phyloP scores from a whole-genome alignment of 2,329 filamentous ascomycete species.

The Endocalyx cinctus region DNA sequence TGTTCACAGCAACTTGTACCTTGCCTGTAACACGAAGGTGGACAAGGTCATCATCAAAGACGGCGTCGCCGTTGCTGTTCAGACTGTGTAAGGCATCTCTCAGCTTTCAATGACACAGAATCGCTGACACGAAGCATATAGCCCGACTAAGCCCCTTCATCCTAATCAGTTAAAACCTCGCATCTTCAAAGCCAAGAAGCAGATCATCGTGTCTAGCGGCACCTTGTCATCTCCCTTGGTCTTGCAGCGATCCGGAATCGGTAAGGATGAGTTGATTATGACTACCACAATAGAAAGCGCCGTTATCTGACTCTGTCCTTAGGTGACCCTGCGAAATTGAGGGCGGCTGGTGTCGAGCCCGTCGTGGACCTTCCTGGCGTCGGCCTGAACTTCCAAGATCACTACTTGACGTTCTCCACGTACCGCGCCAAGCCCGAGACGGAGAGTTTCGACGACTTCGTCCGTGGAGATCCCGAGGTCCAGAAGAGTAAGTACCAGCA shows the following conservation, averaged over 20 bases:
- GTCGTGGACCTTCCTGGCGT: constrained; percentile 69
- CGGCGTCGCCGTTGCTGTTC: constrained; percentile 66
- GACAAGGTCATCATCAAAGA: constrained; percentile 73
- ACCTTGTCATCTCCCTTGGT: constrained; percentile 71
- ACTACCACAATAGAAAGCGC: neutral
- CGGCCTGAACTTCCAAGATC: constrained; percentile 73
- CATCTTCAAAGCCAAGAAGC: constrained; percentile 65
- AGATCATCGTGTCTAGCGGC: constrained; percentile 68
- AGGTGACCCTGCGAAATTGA: constrained; percentile 66
- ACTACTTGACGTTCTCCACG: constrained; percentile 66
- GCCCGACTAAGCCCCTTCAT: constrained; percentile 61
- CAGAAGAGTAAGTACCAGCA: constrained; percentile 54
- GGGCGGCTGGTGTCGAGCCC: constrained; percentile 62
- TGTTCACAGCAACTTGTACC: constrained; percentile 64
- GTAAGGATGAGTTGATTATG: constrained; percentile 16
- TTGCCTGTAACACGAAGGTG: constrained; percentile 71
- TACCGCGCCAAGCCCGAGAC: constrained; percentile 70
- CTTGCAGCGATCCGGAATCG: constrained; percentile 70
- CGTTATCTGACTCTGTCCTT: constrained; percentile 3
- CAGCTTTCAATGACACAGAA: neutral
- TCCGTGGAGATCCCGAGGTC: constrained; percentile 65
- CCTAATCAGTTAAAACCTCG: constrained; percentile 45
- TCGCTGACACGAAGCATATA: constrained; percentile 13
- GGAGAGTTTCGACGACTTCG: constrained; percentile 78
- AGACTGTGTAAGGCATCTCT: constrained; percentile 49